A percentile compares a stretch with the other conserved stretches of the same genome.
phyloP scores from a whole-genome alignment of 768 basidiomycete species.

The Boletales sp. region DNA sequence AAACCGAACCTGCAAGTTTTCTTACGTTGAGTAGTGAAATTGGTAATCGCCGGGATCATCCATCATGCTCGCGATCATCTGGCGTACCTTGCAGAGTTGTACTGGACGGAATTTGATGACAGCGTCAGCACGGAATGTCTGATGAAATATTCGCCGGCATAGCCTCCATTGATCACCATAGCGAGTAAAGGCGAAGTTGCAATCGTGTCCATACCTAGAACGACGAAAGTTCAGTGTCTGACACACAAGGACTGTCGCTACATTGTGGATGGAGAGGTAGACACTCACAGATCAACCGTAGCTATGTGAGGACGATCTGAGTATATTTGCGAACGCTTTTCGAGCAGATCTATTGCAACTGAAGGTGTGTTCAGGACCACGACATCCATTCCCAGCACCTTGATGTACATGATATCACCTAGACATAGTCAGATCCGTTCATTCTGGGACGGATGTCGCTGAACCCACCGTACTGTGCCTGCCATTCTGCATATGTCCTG shows the following conservation, averaged over 20 bases:
- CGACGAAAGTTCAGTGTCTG: background rate
- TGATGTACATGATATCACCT: constrained; percentile 48
- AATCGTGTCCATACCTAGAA: constrained; percentile 16
- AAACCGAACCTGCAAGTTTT: background rate
- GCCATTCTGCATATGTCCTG: constrained; percentile 17
- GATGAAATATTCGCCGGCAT: constrained; percentile 15
- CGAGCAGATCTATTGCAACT: constrained; percentile 43
- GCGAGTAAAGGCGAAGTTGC: constrained; percentile 4
- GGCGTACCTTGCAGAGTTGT: constrained; percentile 6
- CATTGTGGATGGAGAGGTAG: background rate
- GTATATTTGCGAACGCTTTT: constrained; percentile 44
- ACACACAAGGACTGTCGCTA: background rate
- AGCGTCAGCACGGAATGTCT: constrained; percentile 7
- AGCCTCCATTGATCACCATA: constrained; percentile 13
- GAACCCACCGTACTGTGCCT: constrained; percentile 14
- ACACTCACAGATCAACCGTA: constrained; percentile 13
- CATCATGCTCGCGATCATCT: constrained; percentile 5
- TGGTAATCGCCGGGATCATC: constrained; percentile 3
- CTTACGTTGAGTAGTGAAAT: constrained; percentile 10
- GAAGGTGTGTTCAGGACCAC: constrained; percentile 45
- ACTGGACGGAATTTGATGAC: constrained; percentile 3
- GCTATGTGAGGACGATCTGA: constrained; percentile 45
- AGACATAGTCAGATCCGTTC: background rate
- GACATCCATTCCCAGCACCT: constrained; percentile 42
- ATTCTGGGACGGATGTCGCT: background rate